These are phyloP conservation scores for Solanum gandarillasii DNA, from an alignment of 257 asterid species.

Conservation along the genomic window DNA sequence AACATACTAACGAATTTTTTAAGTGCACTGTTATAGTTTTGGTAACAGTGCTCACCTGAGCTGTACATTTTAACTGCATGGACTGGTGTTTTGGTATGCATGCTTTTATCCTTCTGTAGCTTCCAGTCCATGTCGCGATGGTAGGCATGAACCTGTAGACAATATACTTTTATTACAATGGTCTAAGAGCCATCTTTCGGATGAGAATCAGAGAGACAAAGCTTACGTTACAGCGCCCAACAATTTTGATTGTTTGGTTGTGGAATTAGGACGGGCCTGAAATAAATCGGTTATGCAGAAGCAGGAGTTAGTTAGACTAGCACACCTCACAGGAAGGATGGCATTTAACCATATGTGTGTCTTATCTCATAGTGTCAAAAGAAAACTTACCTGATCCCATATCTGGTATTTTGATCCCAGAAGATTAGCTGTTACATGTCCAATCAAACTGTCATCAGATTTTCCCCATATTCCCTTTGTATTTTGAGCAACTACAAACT, in stretches of 20 bases:
- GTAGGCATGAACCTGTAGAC: conserved; percentile 54
- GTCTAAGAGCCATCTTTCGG: background rate
- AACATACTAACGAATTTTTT: background rate
- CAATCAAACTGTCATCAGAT: conserved; percentile 62
- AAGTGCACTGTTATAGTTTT: background rate
- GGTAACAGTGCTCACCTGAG: conserved; percentile 40
- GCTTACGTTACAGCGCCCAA: conserved; percentile 67
- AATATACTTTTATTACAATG: background rate
- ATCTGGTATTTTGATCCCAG: conserved; percentile 76
- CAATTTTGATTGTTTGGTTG: conserved; percentile 41
- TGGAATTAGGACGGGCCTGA: conserved; percentile 50
- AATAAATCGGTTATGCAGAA: background rate
- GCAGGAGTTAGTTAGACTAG: background rate
- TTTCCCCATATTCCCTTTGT: conserved; percentile 29
- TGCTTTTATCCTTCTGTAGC: conserved; percentile 73
- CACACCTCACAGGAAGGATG: background rate
- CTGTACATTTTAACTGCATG: conserved; percentile 70
- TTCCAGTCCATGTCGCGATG: conserved; percentile 74
- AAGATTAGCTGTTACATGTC: conserved; percentile 54
- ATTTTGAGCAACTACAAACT: conserved; percentile 59
- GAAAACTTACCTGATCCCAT: conserved; percentile 69
- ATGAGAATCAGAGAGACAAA: background rate
- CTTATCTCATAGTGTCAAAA: background rate
- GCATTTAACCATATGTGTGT: background rate
- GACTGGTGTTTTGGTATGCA: conserved; percentile 88